Evolutionary conservation across 1,284 basidiomycete species (phyloP).

Genomic region (Pyrrhoderma noxium): DNA sequence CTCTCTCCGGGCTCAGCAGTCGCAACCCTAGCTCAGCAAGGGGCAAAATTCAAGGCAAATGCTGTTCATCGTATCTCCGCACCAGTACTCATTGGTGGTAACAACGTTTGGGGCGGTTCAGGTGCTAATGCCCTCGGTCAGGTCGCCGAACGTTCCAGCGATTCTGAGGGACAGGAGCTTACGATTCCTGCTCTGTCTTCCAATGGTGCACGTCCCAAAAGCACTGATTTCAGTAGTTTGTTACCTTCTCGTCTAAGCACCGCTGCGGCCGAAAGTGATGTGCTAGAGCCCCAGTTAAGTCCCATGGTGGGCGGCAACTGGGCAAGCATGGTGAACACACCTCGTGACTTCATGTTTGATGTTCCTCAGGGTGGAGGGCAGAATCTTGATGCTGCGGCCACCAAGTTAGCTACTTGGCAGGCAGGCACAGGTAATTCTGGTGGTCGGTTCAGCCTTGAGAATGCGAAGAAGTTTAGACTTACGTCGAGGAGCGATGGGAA

Average conservation of each 20-base stretch:
- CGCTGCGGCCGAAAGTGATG: slow-evolving; percentile 17
- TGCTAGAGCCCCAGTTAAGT: slow-evolving; percentile 31
- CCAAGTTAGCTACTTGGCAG: slow-evolving; percentile 59
- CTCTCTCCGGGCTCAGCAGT: slow-evolving; percentile 71
- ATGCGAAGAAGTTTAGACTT: slow-evolving; percentile 78
- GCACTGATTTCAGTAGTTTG: slow-evolving; percentile 80
- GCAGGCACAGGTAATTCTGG: slow-evolving; percentile 38
- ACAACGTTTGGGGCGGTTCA: slow-evolving; percentile 52
- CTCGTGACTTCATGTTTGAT: slow-evolving; percentile 85
- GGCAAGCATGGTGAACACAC: slow-evolving; percentile 98
- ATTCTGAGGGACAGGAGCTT: slow-evolving; percentile 42
- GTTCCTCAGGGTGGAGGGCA: slow-evolving; percentile 37
- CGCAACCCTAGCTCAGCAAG: slow-evolving; percentile 78
- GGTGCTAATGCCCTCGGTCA: slow-evolving; percentile 64
- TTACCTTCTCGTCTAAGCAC: slow-evolving; percentile 49
- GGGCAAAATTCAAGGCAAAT: slow-evolving; percentile 85
- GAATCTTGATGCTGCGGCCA: slow-evolving; percentile 59
- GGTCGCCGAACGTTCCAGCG: slow-evolving; percentile 65
- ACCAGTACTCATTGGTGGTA: slow-evolving; percentile 68
- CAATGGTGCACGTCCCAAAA: slow-evolving; percentile 65
- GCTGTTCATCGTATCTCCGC: slow-evolving; percentile 89
- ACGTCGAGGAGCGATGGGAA: slow-evolving; percentile 28
- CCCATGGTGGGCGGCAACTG: slow-evolving; percentile 83
- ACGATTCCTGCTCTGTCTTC: slow-evolving; percentile 22
- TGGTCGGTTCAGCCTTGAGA: slow-evolving; percentile 75